Evolutionary conservation across 305 asterid genomes (phyloP).

Genomic region (Solanum chacoense): DNA sequence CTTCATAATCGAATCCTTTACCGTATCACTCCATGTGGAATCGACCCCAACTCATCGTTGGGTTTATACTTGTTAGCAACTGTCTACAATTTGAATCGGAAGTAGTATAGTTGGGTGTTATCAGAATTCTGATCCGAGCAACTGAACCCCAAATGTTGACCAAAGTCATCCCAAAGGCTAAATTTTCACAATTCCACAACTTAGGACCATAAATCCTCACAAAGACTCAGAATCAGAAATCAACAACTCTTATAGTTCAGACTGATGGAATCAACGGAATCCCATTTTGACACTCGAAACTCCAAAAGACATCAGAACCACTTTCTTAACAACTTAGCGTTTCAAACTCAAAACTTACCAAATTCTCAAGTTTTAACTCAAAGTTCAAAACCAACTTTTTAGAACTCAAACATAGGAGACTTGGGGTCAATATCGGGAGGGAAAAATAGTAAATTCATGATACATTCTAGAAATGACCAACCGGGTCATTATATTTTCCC

Average conservation of each 20-base stretch:
- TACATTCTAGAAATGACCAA: background rate
- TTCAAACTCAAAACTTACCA: background rate
- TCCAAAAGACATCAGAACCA: background rate
- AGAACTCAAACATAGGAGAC: background rate
- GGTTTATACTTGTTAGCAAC: too few relatives aligned
- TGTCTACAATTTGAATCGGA: too few relatives aligned
- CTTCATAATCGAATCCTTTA: too few relatives aligned
- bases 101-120: too few relatives aligned
- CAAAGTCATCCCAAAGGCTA: background rate
- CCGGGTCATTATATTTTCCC: background rate
- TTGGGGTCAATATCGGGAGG: background rate
- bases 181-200: background rate
- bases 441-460: background rate
- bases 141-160: background rate
- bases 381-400: background rate
- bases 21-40: too few relatives aligned
- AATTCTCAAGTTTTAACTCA: background rate
- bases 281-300: background rate
- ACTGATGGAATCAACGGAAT: background rate
- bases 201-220: background rate
- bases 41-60: too few relatives aligned
- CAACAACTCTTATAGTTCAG: background rate
- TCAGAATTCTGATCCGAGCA: background rate
- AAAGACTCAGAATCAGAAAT: background rate
- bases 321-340: background rate